phyloP scores from a whole-genome alignment of 441 rosid species.

The Adansonia rubrostipa region DNA sequence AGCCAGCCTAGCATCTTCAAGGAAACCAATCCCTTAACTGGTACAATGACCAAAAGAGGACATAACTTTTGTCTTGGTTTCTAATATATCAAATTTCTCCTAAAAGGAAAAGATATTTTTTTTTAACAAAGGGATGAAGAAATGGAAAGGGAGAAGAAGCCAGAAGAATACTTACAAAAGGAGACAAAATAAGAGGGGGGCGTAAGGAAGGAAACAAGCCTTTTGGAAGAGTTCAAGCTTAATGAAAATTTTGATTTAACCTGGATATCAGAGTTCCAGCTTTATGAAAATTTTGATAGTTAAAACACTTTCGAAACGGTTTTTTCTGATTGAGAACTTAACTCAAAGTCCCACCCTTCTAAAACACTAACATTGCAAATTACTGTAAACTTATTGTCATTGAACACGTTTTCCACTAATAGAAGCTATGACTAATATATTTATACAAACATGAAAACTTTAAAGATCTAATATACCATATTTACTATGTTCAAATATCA shows the following conservation, averaged over 20 bases:
- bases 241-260: background rate
- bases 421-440: background rate
- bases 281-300: background rate
- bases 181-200: no score
- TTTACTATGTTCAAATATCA: slow-evolving; percentile 1
- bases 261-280: background rate
- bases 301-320: background rate
- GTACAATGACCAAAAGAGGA: background rate
- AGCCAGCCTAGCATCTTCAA: background rate
- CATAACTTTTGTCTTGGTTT: background rate
- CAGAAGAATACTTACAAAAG: no score
- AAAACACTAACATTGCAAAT: slow-evolving; percentile 8
- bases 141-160: no score
- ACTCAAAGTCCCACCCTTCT: background rate
- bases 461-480: background rate
- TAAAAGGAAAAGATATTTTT: no score
- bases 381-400: background rate
- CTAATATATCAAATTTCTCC: no score
- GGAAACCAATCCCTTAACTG: background rate
- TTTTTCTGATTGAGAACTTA: background rate
- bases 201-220: no score
- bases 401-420: background rate
- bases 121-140: no score
- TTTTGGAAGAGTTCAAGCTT: no score
- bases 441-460: background rate